These are phyloP conservation scores for Eucalyptus pauciflora DNA, from an alignment of 345 rosid genomes.

Conservation along the genomic window DNA sequence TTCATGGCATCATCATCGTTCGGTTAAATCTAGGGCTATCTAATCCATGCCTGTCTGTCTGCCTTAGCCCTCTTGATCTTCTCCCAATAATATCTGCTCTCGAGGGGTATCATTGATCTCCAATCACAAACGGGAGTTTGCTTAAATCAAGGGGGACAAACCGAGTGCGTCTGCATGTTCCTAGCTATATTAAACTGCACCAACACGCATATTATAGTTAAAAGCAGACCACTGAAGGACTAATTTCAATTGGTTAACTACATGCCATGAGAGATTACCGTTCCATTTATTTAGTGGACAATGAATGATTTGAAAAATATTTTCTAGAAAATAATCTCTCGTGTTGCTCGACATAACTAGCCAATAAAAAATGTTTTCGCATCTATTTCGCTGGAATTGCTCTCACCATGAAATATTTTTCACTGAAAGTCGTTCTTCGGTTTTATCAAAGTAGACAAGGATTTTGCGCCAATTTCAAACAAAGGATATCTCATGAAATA, in stretches of 20 bases:
- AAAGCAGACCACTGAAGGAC: not conserved
- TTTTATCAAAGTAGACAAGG: too few species aligned
- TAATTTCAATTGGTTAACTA: not conserved
- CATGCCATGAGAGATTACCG: fast-evolving
- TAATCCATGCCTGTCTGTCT: not conserved
- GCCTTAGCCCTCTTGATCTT: not conserved
- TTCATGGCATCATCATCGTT: not conserved
- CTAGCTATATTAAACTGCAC: not conserved
- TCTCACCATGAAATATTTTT: too few species aligned
- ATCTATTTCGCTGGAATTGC: fast-evolving
- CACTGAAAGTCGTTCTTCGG: too few species aligned
- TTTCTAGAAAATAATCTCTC: not conserved
- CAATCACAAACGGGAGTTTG: not conserved
- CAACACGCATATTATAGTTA: not conserved
- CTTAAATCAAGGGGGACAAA: not conserved
- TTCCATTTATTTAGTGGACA: too few species aligned
- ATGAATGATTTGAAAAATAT: too few species aligned
- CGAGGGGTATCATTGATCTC: not conserved
- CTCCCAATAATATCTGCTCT: not conserved
- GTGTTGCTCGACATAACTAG: not conserved
- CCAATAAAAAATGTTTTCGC: too few species aligned
- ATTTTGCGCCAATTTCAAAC: too few species aligned
- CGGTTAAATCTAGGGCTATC: not conserved
- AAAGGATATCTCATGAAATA: too few species aligned
- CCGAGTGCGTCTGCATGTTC: not conserved